Conservation (phyloP, 345 rosid genomes). For the Ceriops zippeliana region DNA sequence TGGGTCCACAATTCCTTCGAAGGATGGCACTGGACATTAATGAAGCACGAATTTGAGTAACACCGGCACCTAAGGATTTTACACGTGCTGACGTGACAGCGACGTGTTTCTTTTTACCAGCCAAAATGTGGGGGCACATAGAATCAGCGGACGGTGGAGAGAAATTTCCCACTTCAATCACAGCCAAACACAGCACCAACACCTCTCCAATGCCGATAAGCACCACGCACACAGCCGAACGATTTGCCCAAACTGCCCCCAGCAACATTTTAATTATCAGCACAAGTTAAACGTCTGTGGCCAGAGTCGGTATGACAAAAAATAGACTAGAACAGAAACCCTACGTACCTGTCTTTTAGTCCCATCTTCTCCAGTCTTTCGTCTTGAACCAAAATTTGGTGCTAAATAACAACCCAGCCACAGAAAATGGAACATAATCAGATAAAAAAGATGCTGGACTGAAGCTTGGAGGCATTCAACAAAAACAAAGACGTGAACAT, state of each 20-base stretch:
- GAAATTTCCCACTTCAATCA: neutral
- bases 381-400: too few relatives aligned
- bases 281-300: neutral
- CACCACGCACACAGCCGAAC: neutral
- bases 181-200: neutral
- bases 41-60: too few relatives aligned
- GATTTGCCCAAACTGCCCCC: neutral
- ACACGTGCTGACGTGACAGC: too few relatives aligned
- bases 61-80: too few relatives aligned
- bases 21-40: too few relatives aligned
- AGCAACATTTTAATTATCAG: neutral
- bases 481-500: neutral
- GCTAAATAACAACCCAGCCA: neutral
- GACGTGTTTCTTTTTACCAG: too few relatives aligned
- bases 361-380: neutral
- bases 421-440: neutral
- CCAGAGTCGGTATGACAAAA: neutral
- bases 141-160: too few relatives aligned
- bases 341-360: neutral
- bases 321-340: too few relatives aligned
- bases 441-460: too few relatives aligned
- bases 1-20: too few relatives aligned
- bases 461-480: neutral
- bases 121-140: too few relatives aligned
- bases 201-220: neutral